These are phyloP conservation scores for Neonectria sp. DNA, from an alignment of 2,329 filamentous ascomycete species.

Conservation along the genomic window DNA sequence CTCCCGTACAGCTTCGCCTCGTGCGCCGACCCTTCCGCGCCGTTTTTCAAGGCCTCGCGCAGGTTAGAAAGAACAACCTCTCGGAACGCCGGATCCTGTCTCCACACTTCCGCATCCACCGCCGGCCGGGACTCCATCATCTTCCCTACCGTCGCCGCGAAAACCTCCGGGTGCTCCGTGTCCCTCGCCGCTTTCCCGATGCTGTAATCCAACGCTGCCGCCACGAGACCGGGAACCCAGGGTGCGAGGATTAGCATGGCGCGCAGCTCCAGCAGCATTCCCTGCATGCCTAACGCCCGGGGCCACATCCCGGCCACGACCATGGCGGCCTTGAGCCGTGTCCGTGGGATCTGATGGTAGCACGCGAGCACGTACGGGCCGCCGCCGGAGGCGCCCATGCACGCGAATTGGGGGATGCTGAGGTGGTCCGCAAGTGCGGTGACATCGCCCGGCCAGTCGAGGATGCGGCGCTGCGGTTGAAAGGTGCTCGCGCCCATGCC, in stretches of 20 bases:
- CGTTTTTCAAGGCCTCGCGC: conserved; percentile 28
- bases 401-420: conserved; percentile 41
- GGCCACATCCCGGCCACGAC: conserved; percentile 38
- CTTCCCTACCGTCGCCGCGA: conserved; percentile 8
- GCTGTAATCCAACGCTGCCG: conserved; percentile 14
- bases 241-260: conserved; percentile 30
- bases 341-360: conserved; percentile 30
- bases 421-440: conserved; percentile 46
- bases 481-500: conserved; percentile 55
- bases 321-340: conserved; percentile 21
- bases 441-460: conserved; percentile 49
- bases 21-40: conserved; percentile 20
- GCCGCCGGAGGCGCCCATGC: conserved; percentile 50
- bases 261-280: conserved; percentile 33
- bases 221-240: conserved; percentile 24
- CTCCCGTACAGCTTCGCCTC: conserved; percentile 32
- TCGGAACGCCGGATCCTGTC: conserved; percentile 13
- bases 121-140: conserved; percentile 16
- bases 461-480: conserved; percentile 43
- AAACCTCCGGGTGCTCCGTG: conserved; percentile 24
- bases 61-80: conserved; percentile 13
- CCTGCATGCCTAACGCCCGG: conserved; percentile 22
- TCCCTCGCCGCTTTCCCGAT: conserved; percentile 29
- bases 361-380: conserved; percentile 50
- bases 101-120: conserved; percentile 26